phyloP scores from a whole-genome alignment of 192 early-diverging fungal genomes.

The Coemansia aciculifera region DNA sequence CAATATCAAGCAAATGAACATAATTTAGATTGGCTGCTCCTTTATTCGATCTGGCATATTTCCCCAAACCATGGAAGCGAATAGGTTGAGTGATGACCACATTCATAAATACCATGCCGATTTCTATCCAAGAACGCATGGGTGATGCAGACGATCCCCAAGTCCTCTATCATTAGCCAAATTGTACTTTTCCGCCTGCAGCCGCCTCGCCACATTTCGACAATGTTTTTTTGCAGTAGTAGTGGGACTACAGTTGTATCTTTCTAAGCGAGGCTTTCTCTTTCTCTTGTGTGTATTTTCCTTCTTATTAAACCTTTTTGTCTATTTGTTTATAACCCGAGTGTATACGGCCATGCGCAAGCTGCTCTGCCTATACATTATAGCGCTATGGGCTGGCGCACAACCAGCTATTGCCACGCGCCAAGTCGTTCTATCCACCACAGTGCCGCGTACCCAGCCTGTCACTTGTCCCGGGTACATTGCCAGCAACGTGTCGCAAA shows the following conservation, averaged over 20 bases:
- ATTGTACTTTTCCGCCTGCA: not conserved
- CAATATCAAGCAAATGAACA: too few species aligned
- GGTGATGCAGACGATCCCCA: not conserved
- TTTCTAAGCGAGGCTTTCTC: not conserved
- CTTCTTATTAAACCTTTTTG: not conserved
- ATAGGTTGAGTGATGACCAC: not conserved
- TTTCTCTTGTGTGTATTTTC: not conserved
- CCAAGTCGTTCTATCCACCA: not conserved
- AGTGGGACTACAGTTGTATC: not conserved
- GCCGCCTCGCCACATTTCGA: not conserved
- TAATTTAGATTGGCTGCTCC: too few species aligned
- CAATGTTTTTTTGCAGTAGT: not conserved
- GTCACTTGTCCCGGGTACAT: constrained; percentile 27
- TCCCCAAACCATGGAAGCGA: not conserved
- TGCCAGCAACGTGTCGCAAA: not conserved
- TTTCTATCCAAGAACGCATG: not conserved
- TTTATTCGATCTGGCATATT: not conserved
- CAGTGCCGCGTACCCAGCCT: not conserved
- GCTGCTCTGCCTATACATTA: not conserved
- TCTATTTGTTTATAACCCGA: not conserved
- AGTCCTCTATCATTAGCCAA: not conserved
- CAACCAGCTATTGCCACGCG: not conserved
- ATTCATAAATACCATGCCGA: not conserved
- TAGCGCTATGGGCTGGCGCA: not conserved
- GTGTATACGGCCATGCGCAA: not conserved